These are phyloP conservation scores for Coccomyxa subellipsoidea DNA, from an alignment of 163 green algal genomes.

Conservation along the genomic window DNA sequence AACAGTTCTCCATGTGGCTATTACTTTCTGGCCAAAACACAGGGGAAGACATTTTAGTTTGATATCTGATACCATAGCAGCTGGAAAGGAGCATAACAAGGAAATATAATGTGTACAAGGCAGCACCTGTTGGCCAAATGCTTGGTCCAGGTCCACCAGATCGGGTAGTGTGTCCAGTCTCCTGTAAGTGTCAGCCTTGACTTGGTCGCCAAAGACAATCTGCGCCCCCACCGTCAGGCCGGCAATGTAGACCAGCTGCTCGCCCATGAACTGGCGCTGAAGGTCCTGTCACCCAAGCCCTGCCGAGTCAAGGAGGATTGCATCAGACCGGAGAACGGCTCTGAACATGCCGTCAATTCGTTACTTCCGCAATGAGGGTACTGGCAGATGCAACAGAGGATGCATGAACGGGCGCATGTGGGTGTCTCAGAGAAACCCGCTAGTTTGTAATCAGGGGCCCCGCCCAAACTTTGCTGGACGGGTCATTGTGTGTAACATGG, in stretches of 20 bases:
- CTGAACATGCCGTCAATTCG: not conserved
- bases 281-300: not conserved
- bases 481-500: conserved; percentile 9
- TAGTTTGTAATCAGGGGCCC: conserved; percentile 6
- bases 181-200: not conserved
- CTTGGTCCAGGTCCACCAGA: not conserved
- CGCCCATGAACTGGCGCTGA: not conserved
- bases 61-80: too few relatives aligned
- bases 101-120: too few relatives aligned
- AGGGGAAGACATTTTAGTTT: too few relatives aligned
- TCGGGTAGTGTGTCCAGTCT: not conserved
- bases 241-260: conserved; percentile 6
- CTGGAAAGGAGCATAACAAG: too few relatives aligned
- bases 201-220: not conserved
- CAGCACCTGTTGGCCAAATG: not conserved
- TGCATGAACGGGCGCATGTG: not conserved
- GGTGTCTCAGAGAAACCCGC: conserved; percentile 8
- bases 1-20: too few relatives aligned
- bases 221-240: not conserved
- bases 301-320: not conserved
- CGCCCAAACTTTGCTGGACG: not conserved
- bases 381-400: not conserved
- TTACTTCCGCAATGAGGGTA: too few relatives aligned
- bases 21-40: too few relatives aligned
- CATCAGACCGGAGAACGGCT: not conserved